Conservation (phyloP, 2,329 filamentous ascomycete species). For the Knoxdaviesia proteae region DNA sequence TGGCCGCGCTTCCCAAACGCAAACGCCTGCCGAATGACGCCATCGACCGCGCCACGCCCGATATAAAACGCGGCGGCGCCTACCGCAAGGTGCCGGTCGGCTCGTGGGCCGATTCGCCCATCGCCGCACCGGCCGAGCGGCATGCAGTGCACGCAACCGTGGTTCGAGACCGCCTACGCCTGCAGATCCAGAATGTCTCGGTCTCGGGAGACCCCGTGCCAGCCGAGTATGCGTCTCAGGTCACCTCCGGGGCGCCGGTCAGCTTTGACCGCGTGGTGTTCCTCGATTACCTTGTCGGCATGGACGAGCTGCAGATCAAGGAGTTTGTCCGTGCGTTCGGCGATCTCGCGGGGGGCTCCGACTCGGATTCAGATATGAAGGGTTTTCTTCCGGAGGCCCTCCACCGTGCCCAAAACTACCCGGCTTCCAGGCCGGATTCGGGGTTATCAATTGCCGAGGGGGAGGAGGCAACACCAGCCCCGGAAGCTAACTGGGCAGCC, state of each 20-base stretch:
- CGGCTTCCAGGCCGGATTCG: slow-evolving; percentile 19
- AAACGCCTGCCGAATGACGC: no score
- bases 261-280: slow-evolving; percentile 41
- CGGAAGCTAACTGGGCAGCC: no score
- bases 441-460: slow-evolving; percentile 30
- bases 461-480: slow-evolving; percentile 11
- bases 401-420: slow-evolving; percentile 20
- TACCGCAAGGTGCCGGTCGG: no score
- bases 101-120: no score
- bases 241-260: slow-evolving; percentile 42
- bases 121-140: no score
- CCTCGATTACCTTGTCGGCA: slow-evolving; percentile 29
- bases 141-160: no score
- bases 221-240: slow-evolving; percentile 25
- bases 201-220: slow-evolving; percentile 25
- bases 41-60: no score
- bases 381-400: slow-evolving; percentile 26
- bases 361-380: slow-evolving; percentile 17
- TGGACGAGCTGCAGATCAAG: slow-evolving; percentile 37
- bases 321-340: slow-evolving; percentile 38
- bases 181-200: slow-evolving; percentile 12
- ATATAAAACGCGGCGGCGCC: no score
- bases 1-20: no score
- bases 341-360: slow-evolving; percentile 12
- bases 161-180: slow-evolving; percentile 2